Evolutionary conservation across 345 rosid species (phyloP).

Genomic region (Rubroshorea leprosula): DNA sequence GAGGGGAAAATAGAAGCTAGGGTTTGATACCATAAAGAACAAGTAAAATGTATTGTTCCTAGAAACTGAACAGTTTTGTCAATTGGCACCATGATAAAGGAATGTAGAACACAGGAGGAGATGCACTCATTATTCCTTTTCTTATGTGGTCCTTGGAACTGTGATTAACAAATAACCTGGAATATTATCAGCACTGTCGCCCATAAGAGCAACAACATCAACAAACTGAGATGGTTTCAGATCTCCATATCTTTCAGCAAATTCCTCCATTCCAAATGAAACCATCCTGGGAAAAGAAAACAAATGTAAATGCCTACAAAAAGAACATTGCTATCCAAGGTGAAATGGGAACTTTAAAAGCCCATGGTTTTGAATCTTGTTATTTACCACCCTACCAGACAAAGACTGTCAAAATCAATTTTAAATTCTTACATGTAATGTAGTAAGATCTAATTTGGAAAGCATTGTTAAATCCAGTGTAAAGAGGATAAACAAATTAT

Average conservation of each 20-base stretch:
- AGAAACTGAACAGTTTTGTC: neutral
- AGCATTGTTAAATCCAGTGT: no score
- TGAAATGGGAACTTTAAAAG: neutral
- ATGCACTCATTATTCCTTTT: neutral
- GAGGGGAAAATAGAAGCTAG: no score
- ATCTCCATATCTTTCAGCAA: constrained; percentile 67
- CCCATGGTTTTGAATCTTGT: neutral
- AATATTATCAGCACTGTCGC: constrained; percentile 83
- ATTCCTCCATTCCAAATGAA: constrained; percentile 90
- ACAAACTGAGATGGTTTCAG: constrained; percentile 82
- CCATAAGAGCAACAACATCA: constrained; percentile 73
- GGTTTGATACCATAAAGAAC: no score
- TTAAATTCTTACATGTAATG: no score
- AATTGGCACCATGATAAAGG: neutral
- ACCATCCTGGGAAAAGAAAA: constrained; percentile 51
- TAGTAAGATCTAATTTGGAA: no score
- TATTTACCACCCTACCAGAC: no score
- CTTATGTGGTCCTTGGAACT: neutral
- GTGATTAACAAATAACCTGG: constrained; percentile 47
- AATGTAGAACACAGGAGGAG: neutral
- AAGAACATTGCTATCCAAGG: neutral
- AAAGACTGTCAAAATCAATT: no score
- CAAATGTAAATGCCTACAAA: neutral
- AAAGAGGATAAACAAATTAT: no score
- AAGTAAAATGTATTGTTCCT: no score